Conservation (phyloP, 495 filamentous ascomycete species). For the Lineolata rhizophorae region DNA sequence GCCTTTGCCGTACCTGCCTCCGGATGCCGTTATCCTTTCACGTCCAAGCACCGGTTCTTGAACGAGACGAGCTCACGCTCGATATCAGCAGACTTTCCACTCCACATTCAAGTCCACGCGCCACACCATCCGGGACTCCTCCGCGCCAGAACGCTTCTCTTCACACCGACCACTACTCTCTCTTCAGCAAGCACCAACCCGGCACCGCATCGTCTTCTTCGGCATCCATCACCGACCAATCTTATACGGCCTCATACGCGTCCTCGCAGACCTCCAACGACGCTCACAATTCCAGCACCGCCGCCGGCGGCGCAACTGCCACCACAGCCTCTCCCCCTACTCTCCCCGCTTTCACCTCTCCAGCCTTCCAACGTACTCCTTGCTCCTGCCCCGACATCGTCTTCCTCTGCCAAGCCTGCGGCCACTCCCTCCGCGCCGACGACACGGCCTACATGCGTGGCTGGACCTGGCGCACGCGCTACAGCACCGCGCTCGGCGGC, state of each 20-base stretch:
- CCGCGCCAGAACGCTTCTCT: too few species aligned
- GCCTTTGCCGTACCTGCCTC: constrained; percentile 53
- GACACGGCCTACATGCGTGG: constrained; percentile 60
- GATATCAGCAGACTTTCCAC: background rate
- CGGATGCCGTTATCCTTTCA: constrained; percentile 35
- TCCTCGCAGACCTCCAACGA: background rate
- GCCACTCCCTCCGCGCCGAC: constrained; percentile 37
- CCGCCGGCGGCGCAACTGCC: background rate
- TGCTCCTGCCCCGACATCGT: constrained; percentile 47
- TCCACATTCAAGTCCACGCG: background rate
- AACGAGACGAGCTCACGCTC: background rate
- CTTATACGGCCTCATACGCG: background rate
- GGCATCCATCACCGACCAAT: background rate
- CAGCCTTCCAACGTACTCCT: constrained; percentile 31
- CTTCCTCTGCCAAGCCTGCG: constrained; percentile 69
- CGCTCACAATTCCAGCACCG: background rate
- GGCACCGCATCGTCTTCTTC: constrained; percentile 9
- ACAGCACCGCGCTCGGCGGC: constrained; percentile 56
- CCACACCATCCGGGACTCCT: background rate
- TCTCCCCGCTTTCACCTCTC: constrained; percentile 15
- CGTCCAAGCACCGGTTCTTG: constrained; percentile 3
- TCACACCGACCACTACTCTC: constrained; percentile 2
- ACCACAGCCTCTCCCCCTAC: background rate
- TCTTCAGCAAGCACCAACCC: background rate
- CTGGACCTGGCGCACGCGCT: constrained; percentile 79